Conservation (phyloP, 805 yeast genomes). For the Saccharomycopsis olivae region DNA sequence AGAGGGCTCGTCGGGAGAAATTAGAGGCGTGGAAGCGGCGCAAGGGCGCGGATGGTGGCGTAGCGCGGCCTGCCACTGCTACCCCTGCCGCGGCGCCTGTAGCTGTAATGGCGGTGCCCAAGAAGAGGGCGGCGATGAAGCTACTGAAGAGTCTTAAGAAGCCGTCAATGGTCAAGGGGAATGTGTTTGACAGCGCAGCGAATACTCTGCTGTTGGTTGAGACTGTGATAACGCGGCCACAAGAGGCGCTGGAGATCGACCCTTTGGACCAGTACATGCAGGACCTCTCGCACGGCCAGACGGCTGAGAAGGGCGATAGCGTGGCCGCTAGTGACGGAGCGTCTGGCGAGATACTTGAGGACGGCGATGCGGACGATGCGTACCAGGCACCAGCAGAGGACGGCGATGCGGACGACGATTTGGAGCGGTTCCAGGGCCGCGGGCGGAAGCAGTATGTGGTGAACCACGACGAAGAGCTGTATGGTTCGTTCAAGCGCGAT, state of each 20-base stretch:
- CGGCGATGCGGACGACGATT: background rate
- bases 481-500: conserved; percentile 45
- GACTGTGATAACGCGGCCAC: background rate
- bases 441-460: conserved; percentile 5
- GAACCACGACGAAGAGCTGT: conserved; percentile 23
- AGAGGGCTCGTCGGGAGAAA: conserved; percentile 22
- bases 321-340: background rate
- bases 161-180: no score
- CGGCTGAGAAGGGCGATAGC: no score
- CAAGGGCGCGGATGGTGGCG: conserved; percentile 19
- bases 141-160: conserved; percentile 4
- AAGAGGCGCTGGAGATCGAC: no score
- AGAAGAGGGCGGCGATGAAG: background rate
- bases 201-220: background rate
- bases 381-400: background rate
- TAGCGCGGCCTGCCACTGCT: background rate
- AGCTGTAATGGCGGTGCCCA: background rate
- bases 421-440: conserved; percentile 5
- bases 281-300: no score
- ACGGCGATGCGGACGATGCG: background rate
- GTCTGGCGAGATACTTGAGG: background rate
- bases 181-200: conserved; percentile 1
- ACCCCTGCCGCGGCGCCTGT: background rate
- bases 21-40: conserved; percentile 45
- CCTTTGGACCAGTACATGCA: no score